phyloP scores from a whole-genome alignment of 2,329 filamentous ascomycete genomes.

The Fusarium papillatum region DNA sequence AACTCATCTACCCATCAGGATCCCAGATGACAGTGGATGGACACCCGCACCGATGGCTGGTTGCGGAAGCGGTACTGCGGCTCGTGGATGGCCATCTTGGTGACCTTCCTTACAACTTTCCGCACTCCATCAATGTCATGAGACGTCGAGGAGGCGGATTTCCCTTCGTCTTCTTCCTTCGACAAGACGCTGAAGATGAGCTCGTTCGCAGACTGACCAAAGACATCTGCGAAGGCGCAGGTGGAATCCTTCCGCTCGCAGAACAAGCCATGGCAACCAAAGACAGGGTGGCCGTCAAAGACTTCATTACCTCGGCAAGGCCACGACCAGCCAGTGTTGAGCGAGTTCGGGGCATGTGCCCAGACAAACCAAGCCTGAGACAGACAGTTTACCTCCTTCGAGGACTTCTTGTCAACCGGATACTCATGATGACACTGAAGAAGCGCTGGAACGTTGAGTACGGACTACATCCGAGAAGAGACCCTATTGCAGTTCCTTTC shows the following conservation, averaged over 20 bases:
- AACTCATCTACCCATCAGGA: constrained; percentile 71
- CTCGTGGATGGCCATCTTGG: constrained; percentile 56
- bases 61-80: constrained; percentile 56
- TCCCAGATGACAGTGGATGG: constrained; percentile 64
- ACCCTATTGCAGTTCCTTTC: constrained; percentile 70
- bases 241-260: constrained; percentile 39
- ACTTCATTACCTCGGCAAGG: constrained; percentile 35
- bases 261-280: constrained; percentile 26
- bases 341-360: constrained; percentile 31
- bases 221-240: constrained; percentile 37
- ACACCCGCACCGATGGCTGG: constrained; percentile 66
- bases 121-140: constrained; percentile 53
- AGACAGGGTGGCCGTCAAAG: constrained; percentile 44
- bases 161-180: constrained; percentile 69
- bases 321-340: constrained; percentile 19
- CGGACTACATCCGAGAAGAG: constrained; percentile 67
- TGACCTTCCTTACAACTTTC: constrained; percentile 52
- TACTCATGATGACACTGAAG: constrained; percentile 70
- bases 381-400: constrained; percentile 67
- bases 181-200: constrained; percentile 59
- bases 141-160: constrained; percentile 33
- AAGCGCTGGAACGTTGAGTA: constrained; percentile 80
- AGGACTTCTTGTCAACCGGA: constrained; percentile 71
- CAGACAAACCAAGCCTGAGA: constrained; percentile 37
- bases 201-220: constrained; percentile 46